Evolutionary conservation across 257 asterid genomes (phyloP).

Genomic region (Striga asiatica): DNA sequence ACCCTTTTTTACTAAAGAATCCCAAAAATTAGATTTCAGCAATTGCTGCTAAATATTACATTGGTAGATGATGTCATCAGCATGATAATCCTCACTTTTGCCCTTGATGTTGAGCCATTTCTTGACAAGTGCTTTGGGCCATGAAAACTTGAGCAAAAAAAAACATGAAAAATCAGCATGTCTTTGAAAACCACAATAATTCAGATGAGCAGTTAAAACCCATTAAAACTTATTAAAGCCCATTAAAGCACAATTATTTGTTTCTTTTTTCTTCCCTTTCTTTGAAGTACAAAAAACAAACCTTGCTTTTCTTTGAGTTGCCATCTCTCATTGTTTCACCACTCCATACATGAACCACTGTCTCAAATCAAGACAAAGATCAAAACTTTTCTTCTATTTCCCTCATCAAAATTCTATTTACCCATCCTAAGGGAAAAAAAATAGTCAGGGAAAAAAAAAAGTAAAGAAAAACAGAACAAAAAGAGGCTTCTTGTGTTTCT

Average conservation of each 20-base stretch:
- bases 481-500: conserved; percentile 4
- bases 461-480: neutral
- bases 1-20: neutral
- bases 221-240: conserved; percentile 16
- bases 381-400: conserved; percentile 17
- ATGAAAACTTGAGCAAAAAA: conserved; percentile 48
- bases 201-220: conserved; percentile 21
- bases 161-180: conserved; percentile 24
- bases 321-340: conserved; percentile 85
- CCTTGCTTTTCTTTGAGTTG: conserved; percentile 80
- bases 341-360: conserved; percentile 33
- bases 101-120: conserved; percentile 87
- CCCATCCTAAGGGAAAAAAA: no score
- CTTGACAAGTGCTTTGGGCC: conserved; percentile 88
- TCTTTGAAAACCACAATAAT: conserved; percentile 21
- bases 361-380: conserved; percentile 17
- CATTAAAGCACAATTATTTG: conserved; percentile 20
- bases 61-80: conserved; percentile 60
- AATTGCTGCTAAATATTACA: conserved; percentile 28
- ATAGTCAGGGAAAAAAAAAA: conserved; percentile 2
- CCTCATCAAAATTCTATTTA: conserved; percentile 18
- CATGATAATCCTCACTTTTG: conserved; percentile 84
- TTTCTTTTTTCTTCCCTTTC: neutral
- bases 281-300: conserved; percentile 15
- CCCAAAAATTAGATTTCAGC: conserved; percentile 18